A percentile compares a stretch with the other conserved stretches of the same genome.
These are phyloP conservation scores for Penicillium oxalicum DNA, from an alignment of 2,329 filamentous ascomycete genomes.

Conservation along the genomic window DNA sequence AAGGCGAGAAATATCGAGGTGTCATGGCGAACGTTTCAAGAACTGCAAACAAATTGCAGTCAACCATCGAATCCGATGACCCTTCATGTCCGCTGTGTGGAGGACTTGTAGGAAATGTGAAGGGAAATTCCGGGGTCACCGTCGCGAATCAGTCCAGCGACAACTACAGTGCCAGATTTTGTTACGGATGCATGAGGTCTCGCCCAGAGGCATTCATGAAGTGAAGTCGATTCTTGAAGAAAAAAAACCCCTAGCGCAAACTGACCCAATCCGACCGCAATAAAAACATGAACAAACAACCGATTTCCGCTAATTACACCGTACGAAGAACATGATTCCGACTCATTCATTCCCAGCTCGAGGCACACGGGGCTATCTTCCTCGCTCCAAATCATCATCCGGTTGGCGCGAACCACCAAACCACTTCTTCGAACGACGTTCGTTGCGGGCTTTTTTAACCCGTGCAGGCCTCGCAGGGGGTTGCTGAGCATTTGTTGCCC, in stretches of 20 bases:
- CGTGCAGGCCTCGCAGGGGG: slow-evolving; percentile 19
- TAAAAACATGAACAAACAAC: too few species aligned
- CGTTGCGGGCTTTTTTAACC: slow-evolving; percentile 19
- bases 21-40: slow-evolving; percentile 94
- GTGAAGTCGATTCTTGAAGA: slow-evolving; percentile 3
- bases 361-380: slow-evolving; percentile 13
- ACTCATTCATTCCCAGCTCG: slow-evolving; percentile 1
- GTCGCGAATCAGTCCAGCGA: slow-evolving; percentile 39
- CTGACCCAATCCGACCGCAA: slow-evolving; percentile 1
- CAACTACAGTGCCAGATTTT: slow-evolving; percentile 43
- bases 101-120: slow-evolving; percentile 57
- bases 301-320: too few species aligned
- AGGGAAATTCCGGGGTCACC: slow-evolving; percentile 56
- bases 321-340: slow-evolving; percentile 2
- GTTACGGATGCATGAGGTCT: slow-evolving; percentile 43
- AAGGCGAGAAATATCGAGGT: slow-evolving; percentile 79
- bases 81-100: slow-evolving; percentile 61
- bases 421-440: slow-evolving; percentile 25
- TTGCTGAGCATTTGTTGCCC: slow-evolving; percentile 2
- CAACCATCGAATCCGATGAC: slow-evolving; percentile 30
- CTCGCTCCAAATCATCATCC: slow-evolving; percentile 26
- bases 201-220: slow-evolving; percentile 25
- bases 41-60: slow-evolving; percentile 74
- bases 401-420: slow-evolving; percentile 24
- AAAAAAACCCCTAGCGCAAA: neutral